A percentile compares a stretch with the other conserved stretches of the same genome.
These are phyloP conservation scores for Neurospora sp. DNA, from an alignment of 495 filamentous ascomycete species.

Conservation along the genomic window DNA sequence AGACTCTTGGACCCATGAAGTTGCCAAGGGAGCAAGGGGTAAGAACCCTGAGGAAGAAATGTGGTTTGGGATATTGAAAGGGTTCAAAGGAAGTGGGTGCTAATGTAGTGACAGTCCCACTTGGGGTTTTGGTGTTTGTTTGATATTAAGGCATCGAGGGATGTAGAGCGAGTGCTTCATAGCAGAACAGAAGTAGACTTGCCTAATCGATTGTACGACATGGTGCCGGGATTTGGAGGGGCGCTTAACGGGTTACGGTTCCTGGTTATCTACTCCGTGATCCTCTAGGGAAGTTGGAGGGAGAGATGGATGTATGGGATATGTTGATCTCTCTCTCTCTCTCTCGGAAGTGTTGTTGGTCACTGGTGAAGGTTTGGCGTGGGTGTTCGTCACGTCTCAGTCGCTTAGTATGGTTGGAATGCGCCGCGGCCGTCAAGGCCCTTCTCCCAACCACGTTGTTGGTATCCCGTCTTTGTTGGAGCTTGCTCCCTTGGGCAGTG, in stretches of 20 bases:
- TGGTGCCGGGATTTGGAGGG: constrained; percentile 19
- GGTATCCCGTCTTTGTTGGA: not conserved
- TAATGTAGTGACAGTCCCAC: not conserved
- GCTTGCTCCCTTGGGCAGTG: not conserved
- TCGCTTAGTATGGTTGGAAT: not conserved
- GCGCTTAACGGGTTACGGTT: not conserved
- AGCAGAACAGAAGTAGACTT: constrained; percentile 28
- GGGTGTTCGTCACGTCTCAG: not conserved
- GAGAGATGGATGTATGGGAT: not conserved
- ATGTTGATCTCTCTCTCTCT: not conserved
- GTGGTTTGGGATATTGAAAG: not conserved
- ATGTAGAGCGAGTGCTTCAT: not conserved
- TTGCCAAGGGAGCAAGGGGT: not conserved
- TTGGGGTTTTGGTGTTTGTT: not conserved
- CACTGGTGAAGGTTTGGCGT: not conserved
- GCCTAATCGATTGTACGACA: constrained; percentile 68
- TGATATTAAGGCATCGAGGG: not conserved
- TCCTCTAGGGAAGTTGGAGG: not conserved
- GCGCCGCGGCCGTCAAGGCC: not conserved
- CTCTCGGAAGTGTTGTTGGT: not conserved
- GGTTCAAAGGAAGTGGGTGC: not conserved
- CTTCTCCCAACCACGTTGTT: not conserved
- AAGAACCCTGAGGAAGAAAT: not conserved
- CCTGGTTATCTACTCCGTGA: not conserved
- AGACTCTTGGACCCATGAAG: not conserved